phyloP scores from a whole-genome alignment of 78 protist species.

The Dictyostelium citrinum region DNA sequence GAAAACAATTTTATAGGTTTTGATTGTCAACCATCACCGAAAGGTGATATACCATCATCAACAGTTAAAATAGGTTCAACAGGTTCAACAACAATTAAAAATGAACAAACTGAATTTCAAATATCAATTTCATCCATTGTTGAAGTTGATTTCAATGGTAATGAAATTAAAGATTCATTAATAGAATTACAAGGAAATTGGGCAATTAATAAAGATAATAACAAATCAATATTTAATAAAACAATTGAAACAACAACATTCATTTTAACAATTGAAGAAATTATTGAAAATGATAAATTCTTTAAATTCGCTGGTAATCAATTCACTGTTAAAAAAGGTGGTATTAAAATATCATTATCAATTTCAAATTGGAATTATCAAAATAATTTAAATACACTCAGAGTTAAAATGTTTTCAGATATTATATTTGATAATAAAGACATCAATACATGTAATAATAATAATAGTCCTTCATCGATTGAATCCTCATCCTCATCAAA shows the following conservation, averaged over 20 bases:
- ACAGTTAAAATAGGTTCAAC: not conserved
- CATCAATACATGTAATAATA: not conserved
- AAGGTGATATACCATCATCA: not conserved
- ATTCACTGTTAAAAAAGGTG: not conserved
- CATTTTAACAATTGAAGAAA: not conserved
- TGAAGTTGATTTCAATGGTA: not conserved
- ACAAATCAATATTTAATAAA: not conserved
- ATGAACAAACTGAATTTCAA: not conserved
- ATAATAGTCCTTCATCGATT: not conserved
- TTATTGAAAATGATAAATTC: not conserved
- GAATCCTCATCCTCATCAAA: not conserved
- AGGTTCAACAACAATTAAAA: not conserved
- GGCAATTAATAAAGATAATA: no score
- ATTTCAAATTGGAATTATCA: not conserved
- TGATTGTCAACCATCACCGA: not conserved
- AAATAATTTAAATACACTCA: not conserved
- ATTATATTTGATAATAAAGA: not conserved
- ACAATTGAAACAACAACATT: not conserved
- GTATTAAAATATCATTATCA: not conserved
- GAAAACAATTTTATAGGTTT: not conserved
- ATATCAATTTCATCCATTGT: not conserved
- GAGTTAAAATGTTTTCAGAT: not conserved
- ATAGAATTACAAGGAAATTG: not conserved
- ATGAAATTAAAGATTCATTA: not conserved
- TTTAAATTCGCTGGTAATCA: slow-evolving; percentile 13